Percentiles rank a stretch among this genome's conserved stretches.
phyloP scores from a whole-genome alignment of 345 rosid species.

The Citrus australasica region DNA sequence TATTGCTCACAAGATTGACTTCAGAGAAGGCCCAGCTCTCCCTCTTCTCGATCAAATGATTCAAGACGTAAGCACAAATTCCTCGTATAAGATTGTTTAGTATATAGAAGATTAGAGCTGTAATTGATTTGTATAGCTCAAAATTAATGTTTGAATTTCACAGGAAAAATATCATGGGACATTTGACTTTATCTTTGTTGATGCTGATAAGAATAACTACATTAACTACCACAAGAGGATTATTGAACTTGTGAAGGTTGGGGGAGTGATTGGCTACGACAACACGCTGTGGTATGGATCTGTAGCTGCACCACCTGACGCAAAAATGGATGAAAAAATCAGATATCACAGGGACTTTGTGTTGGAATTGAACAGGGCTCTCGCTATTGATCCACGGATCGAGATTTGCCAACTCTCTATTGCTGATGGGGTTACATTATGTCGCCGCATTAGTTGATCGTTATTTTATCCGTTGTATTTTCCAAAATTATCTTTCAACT shows the following conservation, averaged over 20 bases:
- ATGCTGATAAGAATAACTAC: conserved; percentile 44
- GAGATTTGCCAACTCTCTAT: conserved; percentile 95
- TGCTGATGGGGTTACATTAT: conserved; percentile 91
- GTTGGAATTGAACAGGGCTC: conserved; percentile 85
- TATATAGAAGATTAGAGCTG: too few relatives aligned
- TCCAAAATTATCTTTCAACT: too few relatives aligned
- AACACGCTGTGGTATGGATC: conserved; percentile 85
- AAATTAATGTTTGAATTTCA: too few relatives aligned
- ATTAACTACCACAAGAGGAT: conserved; percentile 27
- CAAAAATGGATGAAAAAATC: conserved; percentile 63
- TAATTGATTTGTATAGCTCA: not conserved
- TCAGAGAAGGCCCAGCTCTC: conserved; percentile 89
- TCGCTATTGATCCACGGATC: conserved; percentile 88
- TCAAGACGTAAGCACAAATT: conserved; percentile 47
- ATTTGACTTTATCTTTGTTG: conserved; percentile 43
- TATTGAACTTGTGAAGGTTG: conserved; percentile 40
- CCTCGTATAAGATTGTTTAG: too few relatives aligned
- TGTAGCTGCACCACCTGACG: conserved; percentile 50
- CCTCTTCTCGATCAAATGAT: conserved; percentile 74
- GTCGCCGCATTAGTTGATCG: conserved; percentile 48
- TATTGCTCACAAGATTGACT: conserved; percentile 87
- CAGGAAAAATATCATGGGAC: conserved; percentile 12
- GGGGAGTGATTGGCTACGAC: conserved; percentile 69
- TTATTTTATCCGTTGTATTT: not conserved
- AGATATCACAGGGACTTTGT: conserved; percentile 76